Evolutionary conservation across 352 stramenopile genomes (phyloP), one percentile per base, ranked within the genome.

Genomic region (Globisporangium uncinulatum): DNA sequence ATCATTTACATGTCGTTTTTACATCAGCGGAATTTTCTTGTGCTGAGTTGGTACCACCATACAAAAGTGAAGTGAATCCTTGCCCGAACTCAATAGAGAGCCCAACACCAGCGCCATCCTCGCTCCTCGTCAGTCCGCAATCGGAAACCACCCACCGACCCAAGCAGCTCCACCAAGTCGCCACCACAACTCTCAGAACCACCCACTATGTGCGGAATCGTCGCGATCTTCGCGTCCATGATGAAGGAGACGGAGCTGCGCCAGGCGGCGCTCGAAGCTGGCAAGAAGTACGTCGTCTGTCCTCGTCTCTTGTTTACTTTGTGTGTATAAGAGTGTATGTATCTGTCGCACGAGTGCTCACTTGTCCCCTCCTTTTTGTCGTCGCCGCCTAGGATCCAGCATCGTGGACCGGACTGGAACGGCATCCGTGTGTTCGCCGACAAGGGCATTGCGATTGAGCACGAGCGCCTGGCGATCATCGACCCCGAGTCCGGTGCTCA

Each of bases 381-480:
- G 37, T 39, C 49, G 48, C 43, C 17, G 6, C 44, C 31, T 46
- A 82, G 84, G 56, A 92, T 99, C 60, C 90, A 97, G 65, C 97
- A 99, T 73, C 92, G 97, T 51, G 97, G 97, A 10, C 97, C 97
- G 10, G 97, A 99, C 82, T 99, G 96, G 96, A 96, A 92, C 69
- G 90, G 89, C 66, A 87, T 96, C 66, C 83, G 69, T 66, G 85
- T 82, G 62, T 94, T 86, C 51, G 79, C 65, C 0, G 73, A 84
- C 31, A 80, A 87, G 56, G 80, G 82, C 56, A 87, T 92, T 51
- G 82, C 83, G 29, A 89, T 99, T 59, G 97, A 97, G 54, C 97
- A 99, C 76, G 97, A 99, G 71, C 93, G 97, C 50, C 78, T 99
- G 20, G 95, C 95, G 20, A 99, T 99, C 71, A 99, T 99, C 69